A percentile compares a stretch with the other conserved stretches of the same genome.
These are phyloP conservation scores for Pseudopithomyces chartarum DNA, from an alignment of 2,329 filamentous ascomycete species.

Conservation along the genomic window DNA sequence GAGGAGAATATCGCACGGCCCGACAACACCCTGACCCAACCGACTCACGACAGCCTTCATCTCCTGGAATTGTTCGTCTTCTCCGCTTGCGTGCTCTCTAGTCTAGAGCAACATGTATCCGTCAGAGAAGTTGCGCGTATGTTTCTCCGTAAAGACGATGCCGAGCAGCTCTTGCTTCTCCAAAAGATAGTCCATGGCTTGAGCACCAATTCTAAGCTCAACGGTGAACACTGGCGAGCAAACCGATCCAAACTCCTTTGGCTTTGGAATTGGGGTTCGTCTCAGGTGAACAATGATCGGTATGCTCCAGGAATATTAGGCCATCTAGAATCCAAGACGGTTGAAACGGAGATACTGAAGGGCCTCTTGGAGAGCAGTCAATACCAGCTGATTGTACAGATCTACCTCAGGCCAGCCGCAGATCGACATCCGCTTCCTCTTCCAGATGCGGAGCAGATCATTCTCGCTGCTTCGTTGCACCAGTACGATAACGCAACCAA, in stretches of 20 bases:
- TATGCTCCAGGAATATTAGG: slow-evolving; percentile 59
- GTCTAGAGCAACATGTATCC: slow-evolving; percentile 48
- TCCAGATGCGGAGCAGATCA: slow-evolving; percentile 61
- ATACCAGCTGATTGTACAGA: slow-evolving; percentile 64
- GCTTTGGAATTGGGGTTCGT: slow-evolving; percentile 73
- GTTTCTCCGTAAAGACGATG: slow-evolving; percentile 64
- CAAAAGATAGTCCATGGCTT: slow-evolving; percentile 63
- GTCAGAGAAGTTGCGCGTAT: slow-evolving; percentile 60
- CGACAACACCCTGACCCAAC: slow-evolving; percentile 69
- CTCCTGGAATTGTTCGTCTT: slow-evolving; percentile 67
- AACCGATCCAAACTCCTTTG: slow-evolving; percentile 71
- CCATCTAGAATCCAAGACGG: slow-evolving; percentile 61
- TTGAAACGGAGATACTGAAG: slow-evolving; percentile 75
- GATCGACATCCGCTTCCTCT: slow-evolving; percentile 56
- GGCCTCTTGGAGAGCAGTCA: slow-evolving; percentile 66
- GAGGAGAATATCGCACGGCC: slow-evolving; percentile 58
- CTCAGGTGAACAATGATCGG: slow-evolving; percentile 46
- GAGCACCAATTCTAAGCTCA: slow-evolving; percentile 58
- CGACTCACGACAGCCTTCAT: slow-evolving; percentile 59
- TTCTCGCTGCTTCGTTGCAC: slow-evolving; percentile 68
- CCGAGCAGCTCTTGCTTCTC: slow-evolving; percentile 67
- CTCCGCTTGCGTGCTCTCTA: slow-evolving; percentile 51
- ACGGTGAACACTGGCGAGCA: slow-evolving; percentile 58
- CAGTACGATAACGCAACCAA: slow-evolving; percentile 84
- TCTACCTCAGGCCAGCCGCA: slow-evolving; percentile 64